These are phyloP conservation scores for Penicillium crystallinum DNA, from an alignment of 495 filamentous ascomycete genomes.

Conservation along the genomic window DNA sequence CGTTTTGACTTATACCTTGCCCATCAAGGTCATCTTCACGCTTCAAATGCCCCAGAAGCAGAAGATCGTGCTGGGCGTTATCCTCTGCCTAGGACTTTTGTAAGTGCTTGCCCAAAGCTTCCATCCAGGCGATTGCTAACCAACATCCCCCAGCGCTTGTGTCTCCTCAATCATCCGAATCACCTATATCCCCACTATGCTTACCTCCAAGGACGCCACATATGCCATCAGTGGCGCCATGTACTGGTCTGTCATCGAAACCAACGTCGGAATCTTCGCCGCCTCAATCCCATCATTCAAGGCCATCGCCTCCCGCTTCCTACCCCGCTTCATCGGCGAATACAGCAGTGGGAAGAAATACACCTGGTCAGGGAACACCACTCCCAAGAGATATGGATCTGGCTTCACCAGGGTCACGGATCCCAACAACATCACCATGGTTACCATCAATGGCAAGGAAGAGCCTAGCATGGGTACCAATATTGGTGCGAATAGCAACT, in stretches of 20 bases:
- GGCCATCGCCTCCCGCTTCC: slow-evolving; percentile 37
- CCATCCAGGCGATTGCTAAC: neutral
- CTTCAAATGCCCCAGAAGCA: slow-evolving; percentile 34
- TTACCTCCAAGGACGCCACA: slow-evolving; percentile 29
- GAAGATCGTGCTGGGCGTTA: slow-evolving; percentile 29
- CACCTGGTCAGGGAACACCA: slow-evolving; percentile 21
- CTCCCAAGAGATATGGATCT: slow-evolving; percentile 19
- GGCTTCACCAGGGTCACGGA: slow-evolving; percentile 30
- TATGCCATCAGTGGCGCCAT: slow-evolving; percentile 39
- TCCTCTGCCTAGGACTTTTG: slow-evolving; percentile 41
- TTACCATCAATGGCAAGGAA: slow-evolving; percentile 10
- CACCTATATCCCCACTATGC: slow-evolving; percentile 37
- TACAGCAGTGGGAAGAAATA: slow-evolving; percentile 31
- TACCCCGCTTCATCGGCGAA: slow-evolving; percentile 37
- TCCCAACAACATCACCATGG: slow-evolving; percentile 16
- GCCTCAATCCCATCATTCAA: slow-evolving; percentile 42
- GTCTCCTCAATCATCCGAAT: slow-evolving; percentile 42
- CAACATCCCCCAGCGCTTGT: slow-evolving; percentile 26
- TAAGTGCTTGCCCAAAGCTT: slow-evolving; percentile 13
- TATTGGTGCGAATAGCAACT: slow-evolving; percentile 18
- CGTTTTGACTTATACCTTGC: slow-evolving; percentile 46
- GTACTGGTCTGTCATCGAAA: slow-evolving; percentile 44
- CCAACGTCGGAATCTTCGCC: slow-evolving; percentile 39
- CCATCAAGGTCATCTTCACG: slow-evolving; percentile 34
- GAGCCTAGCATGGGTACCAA: slow-evolving; percentile 23